Evolutionary conservation across 805 yeast species (phyloP).

Genomic region (Yarrowia phangngaensis): DNA sequence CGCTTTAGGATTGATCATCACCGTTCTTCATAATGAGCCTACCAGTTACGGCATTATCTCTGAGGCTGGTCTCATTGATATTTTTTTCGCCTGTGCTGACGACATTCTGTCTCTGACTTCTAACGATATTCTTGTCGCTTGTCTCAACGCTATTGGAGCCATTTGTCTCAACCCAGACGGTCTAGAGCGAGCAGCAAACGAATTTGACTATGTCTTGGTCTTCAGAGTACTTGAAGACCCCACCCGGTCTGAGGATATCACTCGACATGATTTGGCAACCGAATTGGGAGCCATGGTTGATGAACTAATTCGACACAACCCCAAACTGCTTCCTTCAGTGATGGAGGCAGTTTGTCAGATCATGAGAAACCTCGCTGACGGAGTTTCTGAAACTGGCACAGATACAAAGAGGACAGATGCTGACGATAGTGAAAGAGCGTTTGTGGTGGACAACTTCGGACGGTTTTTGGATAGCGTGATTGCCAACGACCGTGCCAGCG

Average conservation of each 20-base stretch:
- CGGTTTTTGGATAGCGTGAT: conserved; percentile 37
- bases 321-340: conserved; percentile 9
- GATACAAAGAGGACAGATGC: conserved; percentile 30
- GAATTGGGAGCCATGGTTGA: conserved; percentile 22
- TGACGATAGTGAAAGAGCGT: conserved; percentile 28
- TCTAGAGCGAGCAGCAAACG: conserved; percentile 39
- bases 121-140: conserved; percentile 53
- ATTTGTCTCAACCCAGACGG: conserved; percentile 75
- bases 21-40: conserved; percentile 83
- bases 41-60: conserved; percentile 76
- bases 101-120: conserved; percentile 53
- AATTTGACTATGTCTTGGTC: conserved; percentile 14
- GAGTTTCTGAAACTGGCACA: conserved; percentile 29
- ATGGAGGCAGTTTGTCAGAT: conserved; percentile 21
- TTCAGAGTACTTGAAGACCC: conserved; percentile 22
- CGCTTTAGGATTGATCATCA: conserved; percentile 59
- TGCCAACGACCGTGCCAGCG: conserved; percentile 35
- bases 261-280: conserved; percentile 15
- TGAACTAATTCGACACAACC: conserved; percentile 26
- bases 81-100: conserved; percentile 56
- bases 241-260: conserved; percentile 13
- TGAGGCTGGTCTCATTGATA: conserved; percentile 70
- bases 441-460: conserved; percentile 28
- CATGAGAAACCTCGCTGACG: conserved; percentile 27
- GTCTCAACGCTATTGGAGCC: conserved; percentile 79